Conservation (phyloP, 441 rosid species). For the Brassica hybrid region DNA sequence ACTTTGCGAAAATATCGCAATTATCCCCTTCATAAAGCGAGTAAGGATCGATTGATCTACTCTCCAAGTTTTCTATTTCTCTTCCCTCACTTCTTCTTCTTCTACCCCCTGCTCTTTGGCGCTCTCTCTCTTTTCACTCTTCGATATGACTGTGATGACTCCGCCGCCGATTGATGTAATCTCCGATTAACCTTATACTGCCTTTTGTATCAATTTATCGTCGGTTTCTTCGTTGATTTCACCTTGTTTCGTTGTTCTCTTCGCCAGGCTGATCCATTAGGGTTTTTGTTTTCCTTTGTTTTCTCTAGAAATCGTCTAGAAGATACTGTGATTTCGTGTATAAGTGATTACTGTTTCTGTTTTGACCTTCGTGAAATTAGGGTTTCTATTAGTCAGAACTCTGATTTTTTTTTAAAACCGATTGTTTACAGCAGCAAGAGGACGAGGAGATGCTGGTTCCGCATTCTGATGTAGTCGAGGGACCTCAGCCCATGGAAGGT, state of each 20-base stretch:
- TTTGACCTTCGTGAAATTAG: conserved; percentile 35
- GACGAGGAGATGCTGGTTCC: conserved; percentile 99
- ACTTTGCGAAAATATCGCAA: conserved; percentile 24
- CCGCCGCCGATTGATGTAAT: conserved; percentile 83
- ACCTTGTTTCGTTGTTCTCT: background rate
- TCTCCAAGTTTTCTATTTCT: conserved; percentile 19
- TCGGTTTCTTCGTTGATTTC: conserved; percentile 13
- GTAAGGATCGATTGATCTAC: conserved; percentile 38
- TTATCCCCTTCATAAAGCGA: conserved; percentile 23
- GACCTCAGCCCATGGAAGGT: conserved; percentile 77
- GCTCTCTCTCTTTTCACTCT: conserved; percentile 40
- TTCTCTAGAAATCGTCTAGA: background rate
- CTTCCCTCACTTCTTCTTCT: background rate
- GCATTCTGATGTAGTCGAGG: conserved; percentile 84
- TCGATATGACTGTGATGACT: conserved; percentile 87
- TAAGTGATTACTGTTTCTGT: background rate
- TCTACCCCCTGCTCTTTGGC: conserved; percentile 14
- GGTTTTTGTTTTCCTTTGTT: conserved; percentile 28
- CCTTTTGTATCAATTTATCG: background rate
- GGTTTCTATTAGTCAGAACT: conserved; percentile 51
- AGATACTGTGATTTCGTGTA: background rate
- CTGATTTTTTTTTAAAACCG: conserved; percentile 35
- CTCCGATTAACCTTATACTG: conserved; percentile 28
- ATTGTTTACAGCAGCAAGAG: conserved; percentile 77
- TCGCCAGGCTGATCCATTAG: conserved; percentile 24